These are phyloP conservation scores for Dactylellina parvicollis DNA, from an alignment of 2,329 filamentous ascomycete genomes.

Conservation along the genomic window DNA sequence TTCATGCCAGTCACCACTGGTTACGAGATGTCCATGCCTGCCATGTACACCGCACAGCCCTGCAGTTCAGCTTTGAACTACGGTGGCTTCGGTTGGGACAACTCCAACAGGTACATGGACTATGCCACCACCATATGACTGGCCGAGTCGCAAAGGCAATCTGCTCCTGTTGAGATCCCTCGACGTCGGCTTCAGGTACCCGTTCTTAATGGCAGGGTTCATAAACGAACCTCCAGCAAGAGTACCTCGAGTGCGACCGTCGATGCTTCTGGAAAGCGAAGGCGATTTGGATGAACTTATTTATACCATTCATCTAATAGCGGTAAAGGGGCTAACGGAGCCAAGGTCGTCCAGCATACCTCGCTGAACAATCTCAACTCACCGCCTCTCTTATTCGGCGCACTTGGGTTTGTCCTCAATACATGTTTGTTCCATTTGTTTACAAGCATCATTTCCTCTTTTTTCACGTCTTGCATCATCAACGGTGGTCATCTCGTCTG, in stretches of 20 bases:
- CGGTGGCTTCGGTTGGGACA: slow-evolving; percentile 82
- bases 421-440: slow-evolving; percentile 25
- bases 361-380: background rate
- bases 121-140: slow-evolving; percentile 53
- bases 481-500: slow-evolving; percentile 53
- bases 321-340: slow-evolving; percentile 31
- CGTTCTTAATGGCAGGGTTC: slow-evolving; percentile 43
- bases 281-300: slow-evolving; percentile 55
- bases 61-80: slow-evolving; percentile 83
- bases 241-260: slow-evolving; percentile 46
- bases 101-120: slow-evolving; percentile 53
- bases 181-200: slow-evolving; percentile 50
- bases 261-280: slow-evolving; percentile 55
- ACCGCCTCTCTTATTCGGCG: slow-evolving; percentile 44
- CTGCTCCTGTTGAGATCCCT: slow-evolving; percentile 52
- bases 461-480: slow-evolving; percentile 52
- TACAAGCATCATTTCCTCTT: slow-evolving; percentile 26
- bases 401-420: slow-evolving; percentile 53
- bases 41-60: slow-evolving; percentile 69
- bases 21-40: slow-evolving; percentile 50
- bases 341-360: slow-evolving; percentile 12
- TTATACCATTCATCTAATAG: slow-evolving; percentile 54
- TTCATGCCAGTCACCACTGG: slow-evolving; percentile 51
- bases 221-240: slow-evolving; percentile 50
- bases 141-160: slow-evolving; percentile 46